Evolutionary conservation across 108 stramenopile genomes (phyloP), one percentile per base, ranked within the genome.

Genomic region (Cyclotella atomus): DNA sequence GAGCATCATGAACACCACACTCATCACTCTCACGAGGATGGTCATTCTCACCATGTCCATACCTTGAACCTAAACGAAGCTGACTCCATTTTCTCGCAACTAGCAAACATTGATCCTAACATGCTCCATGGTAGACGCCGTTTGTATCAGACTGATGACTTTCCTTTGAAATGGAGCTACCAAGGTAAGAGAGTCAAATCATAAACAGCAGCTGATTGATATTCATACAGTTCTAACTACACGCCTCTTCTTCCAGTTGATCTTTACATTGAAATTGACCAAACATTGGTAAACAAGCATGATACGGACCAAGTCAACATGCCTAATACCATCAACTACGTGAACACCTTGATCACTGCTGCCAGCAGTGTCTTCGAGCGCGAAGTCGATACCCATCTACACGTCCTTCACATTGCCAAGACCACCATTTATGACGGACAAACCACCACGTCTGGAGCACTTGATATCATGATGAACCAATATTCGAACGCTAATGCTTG

Each of bases 211-310:
- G 15, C 34, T 73, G 0, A 53, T 68, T 10, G 47, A 65, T 65
- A 0, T 12, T 0, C 70, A 71, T 38, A 60, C 35, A 24, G 12
- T 29, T 32, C 9, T 50, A 21, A 38, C 25, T 2, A 24, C 33
- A 68, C 36, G 52, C 47, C 45, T 2, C n/a, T 12, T 7, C 12
- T 9, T 12, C 38, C 7, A 12, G 38, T 41, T 0, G 45, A 73
- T 41, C 33, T 73, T 0, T 73, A 65, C 57, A 56, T 73, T 27
- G 72, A 73, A 55, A 53, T 73, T 34, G 72, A 73, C 24, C 25
- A 73, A 12, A 17, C 28, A 17, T 52, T 73, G 0, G 67, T 68
- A 5, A 38, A 65, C 49, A 0, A 25, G 2, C 70, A 71, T 38
- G 70, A 55, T 36, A 14, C 43, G 30, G 19, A 64, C 21, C 23